These are phyloP conservation scores for Penicillium dipodomyicola DNA, from an alignment of 495 filamentous ascomycete genomes.

Conservation along the genomic window DNA sequence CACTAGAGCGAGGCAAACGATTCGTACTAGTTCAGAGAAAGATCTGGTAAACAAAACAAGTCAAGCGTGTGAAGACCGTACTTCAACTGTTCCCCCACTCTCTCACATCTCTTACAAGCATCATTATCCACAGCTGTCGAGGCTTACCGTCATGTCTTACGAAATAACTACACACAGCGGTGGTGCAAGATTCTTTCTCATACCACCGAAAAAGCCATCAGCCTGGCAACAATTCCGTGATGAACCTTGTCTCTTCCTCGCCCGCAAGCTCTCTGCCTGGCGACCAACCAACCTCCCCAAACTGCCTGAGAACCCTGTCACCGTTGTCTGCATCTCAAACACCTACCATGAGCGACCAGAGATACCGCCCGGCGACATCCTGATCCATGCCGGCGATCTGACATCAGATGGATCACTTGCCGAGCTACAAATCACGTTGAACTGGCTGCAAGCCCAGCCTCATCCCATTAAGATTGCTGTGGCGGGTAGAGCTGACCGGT, in stretches of 20 bases:
- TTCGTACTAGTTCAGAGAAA: background rate
- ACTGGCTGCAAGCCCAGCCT: slow-evolving; percentile 1
- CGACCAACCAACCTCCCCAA: background rate
- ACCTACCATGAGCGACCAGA: background rate
- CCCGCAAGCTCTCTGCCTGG: background rate
- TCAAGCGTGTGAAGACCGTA: background rate
- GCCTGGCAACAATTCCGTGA: background rate
- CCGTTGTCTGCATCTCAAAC: background rate
- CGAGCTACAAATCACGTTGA: background rate
- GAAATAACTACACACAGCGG: background rate
- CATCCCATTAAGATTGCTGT: background rate
- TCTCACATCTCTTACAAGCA: background rate
- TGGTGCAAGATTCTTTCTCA: background rate
- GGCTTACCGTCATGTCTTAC: background rate
- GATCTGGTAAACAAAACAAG: background rate
- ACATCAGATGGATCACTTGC: background rate
- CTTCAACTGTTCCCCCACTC: background rate
- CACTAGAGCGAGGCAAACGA: background rate
- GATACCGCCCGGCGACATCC: background rate
- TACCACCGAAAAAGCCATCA: background rate
- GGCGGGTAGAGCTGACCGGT: background rate
- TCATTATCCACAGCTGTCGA: background rate
- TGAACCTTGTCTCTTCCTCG: slow-evolving; percentile 1
- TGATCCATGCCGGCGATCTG: slow-evolving; percentile 1
- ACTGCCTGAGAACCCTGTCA: background rate